Evolutionary conservation across 2,329 filamentous ascomycete species (phyloP), one percentile per base, ranked within the genome.

Genomic region (Clarireedia sp.): DNA sequence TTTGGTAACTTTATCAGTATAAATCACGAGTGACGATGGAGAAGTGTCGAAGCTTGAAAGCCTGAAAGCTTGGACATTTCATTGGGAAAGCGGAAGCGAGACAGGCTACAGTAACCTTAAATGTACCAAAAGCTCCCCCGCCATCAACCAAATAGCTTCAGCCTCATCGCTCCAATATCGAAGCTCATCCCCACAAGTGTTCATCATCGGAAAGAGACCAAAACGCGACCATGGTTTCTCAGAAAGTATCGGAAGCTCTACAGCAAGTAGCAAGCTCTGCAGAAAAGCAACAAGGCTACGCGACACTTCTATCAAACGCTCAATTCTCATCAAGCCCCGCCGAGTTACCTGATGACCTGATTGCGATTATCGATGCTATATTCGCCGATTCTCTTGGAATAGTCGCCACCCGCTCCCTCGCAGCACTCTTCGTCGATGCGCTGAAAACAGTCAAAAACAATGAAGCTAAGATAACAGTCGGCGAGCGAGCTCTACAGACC

Each of bases 381-480:
- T 68, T 70, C 50, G 65, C 58, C 24, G 63, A 63, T 26, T 62
- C 62, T 21, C 59, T 69, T 4, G 68, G 68, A 23, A 68, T 68
- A 47, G 65, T 70, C 43, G 62, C 60, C 14, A 69, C 66, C 7
- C 63, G 67, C 26, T 63, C 64, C 6, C 62, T 69, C 7, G 54
- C 58, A 16, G 59, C 60, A n/a, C 73, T 75, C 55, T 89, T 95
- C 67, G 77, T 87, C 61, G 66, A 74, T 43, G 75, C 79, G 16
- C 85, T 95, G 63, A 74, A 79, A 58, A 71, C 73, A 19, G 74
- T 90, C 55, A 70, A 78, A 38, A 78, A 82, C 62, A 71, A 82
- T 43, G 81, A 87, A 57, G 74, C 85, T 59, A 86, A 86, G 73
- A 86, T 95, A 64, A 80, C 84, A 61, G 86, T 90, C 47, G 90